A percentile compares a stretch with the other conserved stretches of the same genome.
Conservation (phyloP, 768 basidiomycete genomes). For the Mycena epipterygia region DNA sequence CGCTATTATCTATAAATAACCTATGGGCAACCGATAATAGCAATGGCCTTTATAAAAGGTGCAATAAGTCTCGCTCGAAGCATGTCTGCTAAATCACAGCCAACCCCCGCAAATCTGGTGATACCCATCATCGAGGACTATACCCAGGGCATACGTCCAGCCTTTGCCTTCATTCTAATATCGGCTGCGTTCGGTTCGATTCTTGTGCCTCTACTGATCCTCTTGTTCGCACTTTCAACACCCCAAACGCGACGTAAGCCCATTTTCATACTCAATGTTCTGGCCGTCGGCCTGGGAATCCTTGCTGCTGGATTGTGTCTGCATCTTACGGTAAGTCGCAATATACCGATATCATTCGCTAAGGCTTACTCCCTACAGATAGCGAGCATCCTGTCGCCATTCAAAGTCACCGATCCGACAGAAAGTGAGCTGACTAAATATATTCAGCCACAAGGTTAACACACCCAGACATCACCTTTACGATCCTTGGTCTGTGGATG, state of each 20-base stretch:
- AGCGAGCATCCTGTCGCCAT: neutral
- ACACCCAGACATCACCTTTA: too few relatives aligned
- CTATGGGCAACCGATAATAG: too few relatives aligned
- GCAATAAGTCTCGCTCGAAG: too few relatives aligned
- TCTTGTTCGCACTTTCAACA: slow-evolving; percentile 43
- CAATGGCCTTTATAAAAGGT: too few relatives aligned
- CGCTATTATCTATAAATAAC: too few relatives aligned
- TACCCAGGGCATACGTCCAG: neutral
- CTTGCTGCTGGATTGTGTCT: neutral
- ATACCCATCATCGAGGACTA: neutral
- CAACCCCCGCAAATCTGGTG: neutral
- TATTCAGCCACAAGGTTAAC: neutral
- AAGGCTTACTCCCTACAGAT: neutral
- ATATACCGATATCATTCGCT: too few relatives aligned
- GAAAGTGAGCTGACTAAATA: neutral
- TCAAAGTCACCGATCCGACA: neutral
- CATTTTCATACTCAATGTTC: slow-evolving; percentile 43
- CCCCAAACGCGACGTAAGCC: slow-evolving; percentile 33
- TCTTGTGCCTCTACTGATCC: slow-evolving; percentile 41
- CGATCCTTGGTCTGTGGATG: too few relatives aligned
- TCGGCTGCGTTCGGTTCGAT: slow-evolving; percentile 16
- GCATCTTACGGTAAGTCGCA: neutral
- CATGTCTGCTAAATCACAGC: neutral
- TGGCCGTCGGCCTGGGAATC: slow-evolving; percentile 27
- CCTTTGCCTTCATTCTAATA: neutral